A percentile compares a stretch with the other conserved stretches of the same genome.
Conservation (phyloP, 2,329 filamentous ascomycete genomes). For the Penicillium sp. region DNA sequence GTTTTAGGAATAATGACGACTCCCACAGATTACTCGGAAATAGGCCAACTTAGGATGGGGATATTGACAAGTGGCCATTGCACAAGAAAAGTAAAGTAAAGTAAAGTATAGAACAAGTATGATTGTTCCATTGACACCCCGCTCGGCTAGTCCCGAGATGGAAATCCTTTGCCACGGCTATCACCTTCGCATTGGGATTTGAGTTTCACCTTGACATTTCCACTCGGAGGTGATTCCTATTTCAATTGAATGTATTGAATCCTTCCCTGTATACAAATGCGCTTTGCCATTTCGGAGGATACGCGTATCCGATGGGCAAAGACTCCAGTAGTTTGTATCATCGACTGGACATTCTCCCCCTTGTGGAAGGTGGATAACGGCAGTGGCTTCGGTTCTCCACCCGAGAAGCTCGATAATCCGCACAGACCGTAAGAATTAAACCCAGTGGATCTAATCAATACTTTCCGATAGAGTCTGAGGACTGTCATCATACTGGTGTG, state of each 20-base stretch:
- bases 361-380: constrained; percentile 7
- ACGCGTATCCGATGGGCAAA: background rate
- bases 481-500: background rate
- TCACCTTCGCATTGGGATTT: background rate
- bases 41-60: background rate
- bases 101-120: background rate
- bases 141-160: constrained; percentile 1
- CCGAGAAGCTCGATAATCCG: constrained; percentile 7
- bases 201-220: background rate
- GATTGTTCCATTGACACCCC: background rate
- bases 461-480: background rate
- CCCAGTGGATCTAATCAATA: background rate
- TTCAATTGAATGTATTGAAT: background rate
- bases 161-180: background rate
- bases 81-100: background rate
- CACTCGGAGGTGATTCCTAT: background rate
- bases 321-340: background rate
- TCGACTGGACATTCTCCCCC: background rate
- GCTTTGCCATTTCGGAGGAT: background rate
- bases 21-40: background rate
- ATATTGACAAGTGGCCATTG: background rate
- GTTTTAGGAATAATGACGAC: no score
- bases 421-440: constrained; percentile 11
- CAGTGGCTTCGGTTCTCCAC: constrained; percentile 21
- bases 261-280: background rate